These are phyloP conservation scores for Tagetes erecta DNA, from an alignment of 129 eudicot species.

Conservation along the genomic window DNA sequence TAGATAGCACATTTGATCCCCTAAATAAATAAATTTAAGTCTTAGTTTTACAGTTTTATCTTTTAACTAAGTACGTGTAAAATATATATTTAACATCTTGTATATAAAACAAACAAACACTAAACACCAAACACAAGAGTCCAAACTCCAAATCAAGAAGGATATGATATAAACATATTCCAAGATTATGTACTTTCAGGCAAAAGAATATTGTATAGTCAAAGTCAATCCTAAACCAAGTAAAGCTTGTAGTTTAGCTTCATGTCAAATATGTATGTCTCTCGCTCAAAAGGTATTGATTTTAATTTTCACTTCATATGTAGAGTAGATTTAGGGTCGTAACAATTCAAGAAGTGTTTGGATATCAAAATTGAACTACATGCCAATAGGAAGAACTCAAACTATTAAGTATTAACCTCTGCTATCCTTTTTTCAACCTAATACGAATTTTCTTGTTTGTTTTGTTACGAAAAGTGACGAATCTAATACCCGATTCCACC, in stretches of 20 bases:
- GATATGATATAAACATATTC: conserved; percentile 7
- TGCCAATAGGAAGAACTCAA: conserved; percentile 21
- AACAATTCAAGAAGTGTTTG: not conserved
- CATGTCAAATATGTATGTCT: no score
- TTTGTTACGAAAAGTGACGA: no score
- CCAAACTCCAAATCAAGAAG: conserved; percentile 12
- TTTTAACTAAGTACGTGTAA: no score
- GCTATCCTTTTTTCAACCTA: not conserved
- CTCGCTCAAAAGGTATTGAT: no score
- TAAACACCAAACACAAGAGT: conserved; percentile 24
- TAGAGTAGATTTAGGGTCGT: not conserved
- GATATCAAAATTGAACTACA: conserved; percentile 9
- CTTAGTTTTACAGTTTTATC: no score
- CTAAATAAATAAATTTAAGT: no score
- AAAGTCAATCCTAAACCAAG: not conserved
- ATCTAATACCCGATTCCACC: not conserved
- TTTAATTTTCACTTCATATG: no score
- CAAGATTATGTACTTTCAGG: conserved; percentile 6
- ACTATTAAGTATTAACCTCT: not conserved
- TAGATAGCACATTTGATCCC: no score
- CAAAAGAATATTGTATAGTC: conserved; percentile 17
- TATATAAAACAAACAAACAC: conserved; percentile 1
- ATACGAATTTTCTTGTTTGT: not conserved
- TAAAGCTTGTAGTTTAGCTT: no score
- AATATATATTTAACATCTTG: no score